A percentile compares a stretch with the other conserved stretches of the same genome.
phyloP scores from a whole-genome alignment of 768 basidiomycete genomes.

The Erythrobasidium yunnanense region DNA sequence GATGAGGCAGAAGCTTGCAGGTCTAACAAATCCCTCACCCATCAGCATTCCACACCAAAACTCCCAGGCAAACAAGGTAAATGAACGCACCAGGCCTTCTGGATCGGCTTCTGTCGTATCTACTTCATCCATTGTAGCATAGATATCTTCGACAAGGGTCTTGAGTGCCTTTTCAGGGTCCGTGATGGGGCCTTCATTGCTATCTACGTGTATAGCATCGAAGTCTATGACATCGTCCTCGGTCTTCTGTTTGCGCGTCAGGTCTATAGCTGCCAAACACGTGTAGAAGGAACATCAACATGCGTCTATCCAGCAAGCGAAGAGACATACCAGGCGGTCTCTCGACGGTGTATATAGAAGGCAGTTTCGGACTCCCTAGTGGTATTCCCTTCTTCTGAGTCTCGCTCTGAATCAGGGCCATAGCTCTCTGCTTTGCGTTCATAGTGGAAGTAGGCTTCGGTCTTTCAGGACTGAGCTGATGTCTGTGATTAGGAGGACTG shows the following conservation, averaged over 20 bases:
- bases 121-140: slow-evolving; percentile 48
- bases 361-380: too few species aligned
- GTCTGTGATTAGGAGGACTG: too few species aligned
- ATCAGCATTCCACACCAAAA: neutral
- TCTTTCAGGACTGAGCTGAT: too few species aligned
- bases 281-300: neutral
- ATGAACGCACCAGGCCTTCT: slow-evolving; percentile 58
- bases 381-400: too few species aligned
- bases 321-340: too few species aligned
- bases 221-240: neutral
- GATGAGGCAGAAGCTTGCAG: slow-evolving; percentile 67
- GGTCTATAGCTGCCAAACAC: neutral
- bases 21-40: slow-evolving; percentile 42
- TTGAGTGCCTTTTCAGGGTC: slow-evolving; percentile 26
- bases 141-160: slow-evolving; percentile 51
- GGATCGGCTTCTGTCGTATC: slow-evolving; percentile 57
- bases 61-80: neutral
- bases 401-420: too few species aligned
- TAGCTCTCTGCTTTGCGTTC: too few species aligned
- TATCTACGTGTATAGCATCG: neutral
- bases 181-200: neutral
- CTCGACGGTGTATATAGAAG: too few species aligned
- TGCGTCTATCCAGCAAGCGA: neutral
- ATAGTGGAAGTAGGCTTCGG: too few species aligned
- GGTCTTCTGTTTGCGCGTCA: neutral